Base-by-base conservation (phyloP, 345 rosid genomes). In the Passiflora organensis region DNA sequence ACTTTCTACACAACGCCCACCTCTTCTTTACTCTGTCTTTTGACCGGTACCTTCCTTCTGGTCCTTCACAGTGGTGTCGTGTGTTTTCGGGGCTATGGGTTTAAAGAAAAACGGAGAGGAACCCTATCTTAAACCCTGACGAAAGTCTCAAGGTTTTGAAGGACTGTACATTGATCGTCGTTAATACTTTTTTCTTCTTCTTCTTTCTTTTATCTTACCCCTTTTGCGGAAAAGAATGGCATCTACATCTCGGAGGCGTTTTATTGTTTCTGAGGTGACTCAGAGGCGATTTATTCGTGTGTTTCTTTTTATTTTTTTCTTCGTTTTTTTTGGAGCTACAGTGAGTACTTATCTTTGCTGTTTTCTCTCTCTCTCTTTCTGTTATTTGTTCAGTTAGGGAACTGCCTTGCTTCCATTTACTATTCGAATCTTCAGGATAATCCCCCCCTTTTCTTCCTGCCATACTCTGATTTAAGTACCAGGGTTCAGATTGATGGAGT, bases 401-500 rank as follows among this genome's bases (percentile, higher is more conserved):
- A 96, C 6, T 93, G 84, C 74, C 89, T 93, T 56, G 94, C 87
- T 54, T 89, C 83, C 4, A 95, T 86, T 75, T 93, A 93, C 73
- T 93, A 89, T 65, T 77, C 81, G 66, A 86, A 86, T 18, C 84
- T 93, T 63, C 80, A 79, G 63, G 89, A 89, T 44, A 86, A 81
- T 0, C 96, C 96, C 5, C 87, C 88, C 65, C 83, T 80, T 54
- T 81, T 87, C 53, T 89, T 88, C 65, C 95, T 81, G 76, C 89
- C 89, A 63, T 93, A 88, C 59, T 66, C 78, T 5, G 96, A 86
- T 42, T 47, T 67, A 38, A 93, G 99, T 64, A 54, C 72, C 61
- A 80, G 83, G 72, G 71, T 86, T 65, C 91, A 93, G 43, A 70
- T 89, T 12, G 91, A 89, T 56, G 99, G 91, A 2, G 94, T 82